These are phyloP conservation scores for Fagopyrum tataricum DNA, from an alignment of 148 eudicot species.

Conservation along the genomic window DNA sequence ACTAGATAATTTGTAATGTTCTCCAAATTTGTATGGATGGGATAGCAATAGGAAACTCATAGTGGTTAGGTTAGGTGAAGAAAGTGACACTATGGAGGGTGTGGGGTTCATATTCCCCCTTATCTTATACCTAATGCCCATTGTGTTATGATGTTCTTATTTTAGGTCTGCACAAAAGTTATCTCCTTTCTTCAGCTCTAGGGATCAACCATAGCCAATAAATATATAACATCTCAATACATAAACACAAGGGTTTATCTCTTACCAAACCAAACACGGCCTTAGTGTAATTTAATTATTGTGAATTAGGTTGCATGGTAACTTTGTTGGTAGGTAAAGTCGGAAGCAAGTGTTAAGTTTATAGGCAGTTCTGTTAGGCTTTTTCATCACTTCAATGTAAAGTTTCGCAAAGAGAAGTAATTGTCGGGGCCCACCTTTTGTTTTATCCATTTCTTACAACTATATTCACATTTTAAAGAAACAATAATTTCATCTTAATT, in stretches of 20 bases:
- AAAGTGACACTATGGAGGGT: constrained; percentile 9
- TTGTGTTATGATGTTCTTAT: constrained; percentile 6
- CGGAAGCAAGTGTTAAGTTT: not conserved
- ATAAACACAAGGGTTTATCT: no score
- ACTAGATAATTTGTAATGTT: not conserved
- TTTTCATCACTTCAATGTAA: not conserved
- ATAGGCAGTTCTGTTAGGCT: not conserved
- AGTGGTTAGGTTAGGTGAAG: constrained; percentile 17
- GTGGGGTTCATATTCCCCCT: constrained; percentile 1
- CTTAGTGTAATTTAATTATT: not conserved
- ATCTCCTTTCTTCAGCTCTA: not conserved
- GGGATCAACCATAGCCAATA: not conserved
- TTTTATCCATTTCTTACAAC: constrained; percentile 4
- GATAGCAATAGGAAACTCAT: not conserved
- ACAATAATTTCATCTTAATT: not conserved
- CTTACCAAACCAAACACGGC: not conserved
- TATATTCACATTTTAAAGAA: not conserved
- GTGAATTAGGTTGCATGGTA: constrained; percentile 9
- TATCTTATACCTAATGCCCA: not conserved
- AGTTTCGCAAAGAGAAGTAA: not conserved
- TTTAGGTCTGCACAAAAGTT: constrained; percentile 7
- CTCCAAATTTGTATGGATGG: constrained; percentile 6
- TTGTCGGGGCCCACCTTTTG: not conserved
- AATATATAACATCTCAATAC: no score
- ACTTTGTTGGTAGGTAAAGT: not conserved